phyloP scores from a whole-genome alignment of 768 basidiomycete species.

The Termitomyces sp. region DNA sequence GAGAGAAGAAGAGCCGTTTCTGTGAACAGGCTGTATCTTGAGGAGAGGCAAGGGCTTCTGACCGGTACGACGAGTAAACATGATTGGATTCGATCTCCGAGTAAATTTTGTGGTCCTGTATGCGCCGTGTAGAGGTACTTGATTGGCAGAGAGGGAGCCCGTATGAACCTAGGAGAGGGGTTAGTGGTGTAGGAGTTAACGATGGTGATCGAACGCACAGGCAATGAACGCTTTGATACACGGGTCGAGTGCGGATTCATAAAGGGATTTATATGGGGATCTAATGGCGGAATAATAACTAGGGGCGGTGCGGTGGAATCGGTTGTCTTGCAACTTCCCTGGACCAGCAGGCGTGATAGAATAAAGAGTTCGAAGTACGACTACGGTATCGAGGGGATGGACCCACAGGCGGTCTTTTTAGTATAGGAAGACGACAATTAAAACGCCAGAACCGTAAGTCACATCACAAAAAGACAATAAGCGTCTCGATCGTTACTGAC shows the following conservation, averaged over 20 bases:
- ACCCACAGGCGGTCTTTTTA: background rate
- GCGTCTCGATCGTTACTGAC: background rate
- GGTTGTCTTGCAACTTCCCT: background rate
- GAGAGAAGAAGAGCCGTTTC: background rate
- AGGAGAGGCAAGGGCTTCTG: background rate
- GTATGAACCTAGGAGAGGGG: background rate
- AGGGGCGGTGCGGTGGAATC: background rate
- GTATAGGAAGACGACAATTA: background rate
- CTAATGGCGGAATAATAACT: background rate
- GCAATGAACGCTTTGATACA: background rate
- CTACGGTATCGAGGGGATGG: background rate
- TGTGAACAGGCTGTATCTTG: background rate
- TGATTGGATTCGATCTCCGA: background rate
- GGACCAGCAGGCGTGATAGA: background rate
- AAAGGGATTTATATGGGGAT: background rate
- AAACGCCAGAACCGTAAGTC: background rate
- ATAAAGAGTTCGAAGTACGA: background rate
- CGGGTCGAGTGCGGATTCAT: background rate
- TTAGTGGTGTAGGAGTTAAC: background rate
- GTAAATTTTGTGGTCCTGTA: background rate
- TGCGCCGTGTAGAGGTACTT: conserved; percentile 6
- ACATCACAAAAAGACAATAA: background rate
- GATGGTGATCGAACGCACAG: background rate
- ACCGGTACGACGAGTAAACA: background rate
- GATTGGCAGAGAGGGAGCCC: background rate